A percentile compares a stretch with the other conserved stretches of the same genome.
phyloP scores from a whole-genome alignment of 75 land plant genomes.

The Gnetum montanum region DNA sequence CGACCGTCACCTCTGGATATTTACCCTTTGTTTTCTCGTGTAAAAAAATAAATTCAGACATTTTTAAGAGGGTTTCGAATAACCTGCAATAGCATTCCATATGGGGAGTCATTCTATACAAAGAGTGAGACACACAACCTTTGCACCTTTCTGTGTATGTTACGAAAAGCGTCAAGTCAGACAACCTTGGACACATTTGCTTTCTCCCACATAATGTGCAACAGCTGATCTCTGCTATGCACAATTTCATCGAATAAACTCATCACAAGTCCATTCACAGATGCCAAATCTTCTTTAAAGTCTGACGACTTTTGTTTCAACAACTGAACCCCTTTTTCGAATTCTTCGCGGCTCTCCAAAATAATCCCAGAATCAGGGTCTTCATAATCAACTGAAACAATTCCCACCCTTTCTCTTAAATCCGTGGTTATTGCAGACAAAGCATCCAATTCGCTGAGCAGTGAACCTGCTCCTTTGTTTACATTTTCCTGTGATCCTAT shows the following conservation, averaged over 20 bases:
- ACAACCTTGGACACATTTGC: too few relatives aligned
- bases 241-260: slow-evolving; percentile 14
- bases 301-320: neutral
- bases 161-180: too few relatives aligned
- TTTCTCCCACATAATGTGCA: too few relatives aligned
- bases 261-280: slow-evolving; percentile 6
- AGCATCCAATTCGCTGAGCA: neutral
- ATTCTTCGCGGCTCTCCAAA: neutral
- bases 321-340: neutral
- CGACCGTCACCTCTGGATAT: too few relatives aligned
- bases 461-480: neutral
- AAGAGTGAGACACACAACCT: too few relatives aligned
- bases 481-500: neutral
- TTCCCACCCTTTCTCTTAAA: neutral
- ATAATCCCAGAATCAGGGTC: neutral
- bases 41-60: too few relatives aligned
- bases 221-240: slow-evolving; percentile 8
- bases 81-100: too few relatives aligned
- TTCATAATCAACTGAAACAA: too few relatives aligned
- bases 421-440: neutral
- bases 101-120: too few relatives aligned
- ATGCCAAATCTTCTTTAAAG: slow-evolving; percentile 10
- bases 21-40: too few relatives aligned
- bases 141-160: too few relatives aligned
- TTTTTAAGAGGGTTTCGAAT: too few relatives aligned